These are phyloP conservation scores for Dryas integrifolia DNA, from an alignment of 331 rosid genomes.

Conservation along the genomic window DNA sequence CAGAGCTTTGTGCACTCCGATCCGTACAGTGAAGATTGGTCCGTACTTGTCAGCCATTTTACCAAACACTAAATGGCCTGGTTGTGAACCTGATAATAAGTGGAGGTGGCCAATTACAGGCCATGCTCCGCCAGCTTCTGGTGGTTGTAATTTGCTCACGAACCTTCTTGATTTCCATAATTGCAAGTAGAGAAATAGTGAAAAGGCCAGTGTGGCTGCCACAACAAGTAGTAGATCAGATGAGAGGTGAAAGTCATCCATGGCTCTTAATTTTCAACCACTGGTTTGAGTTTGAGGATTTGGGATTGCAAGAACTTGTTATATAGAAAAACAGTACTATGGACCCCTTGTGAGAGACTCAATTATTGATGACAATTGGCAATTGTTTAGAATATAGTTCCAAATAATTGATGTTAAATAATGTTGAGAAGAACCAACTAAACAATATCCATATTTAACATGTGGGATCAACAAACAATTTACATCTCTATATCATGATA, in stretches of 20 bases:
- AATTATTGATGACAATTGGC: no score
- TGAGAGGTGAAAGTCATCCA: not conserved
- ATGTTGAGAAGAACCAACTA: no score
- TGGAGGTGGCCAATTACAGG: slow-evolving; percentile 14
- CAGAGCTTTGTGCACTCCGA: not conserved
- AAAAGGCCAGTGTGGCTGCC: not conserved
- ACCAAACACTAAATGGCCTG: not conserved
- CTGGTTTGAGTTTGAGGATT: no score
- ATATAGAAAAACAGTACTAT: no score
- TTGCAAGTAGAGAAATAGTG: not conserved
- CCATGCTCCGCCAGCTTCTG: not conserved
- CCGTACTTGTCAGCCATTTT: slow-evolving; percentile 5
- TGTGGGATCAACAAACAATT: no score
- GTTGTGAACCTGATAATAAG: not conserved
- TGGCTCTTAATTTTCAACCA: not conserved
- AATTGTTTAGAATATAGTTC: no score
- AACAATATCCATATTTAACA: no score
- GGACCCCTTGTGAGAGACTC: no score
- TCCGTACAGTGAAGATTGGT: not conserved
- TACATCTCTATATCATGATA: no score
- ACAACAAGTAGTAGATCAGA: not conserved
- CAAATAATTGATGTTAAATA: no score
- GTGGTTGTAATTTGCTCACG: not conserved
- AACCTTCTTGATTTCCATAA: not conserved
- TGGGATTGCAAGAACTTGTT: no score